Evolutionary conservation across 2,329 filamentous ascomycete genomes (phyloP).

Genomic region (Fusarium drepaniforme): DNA sequence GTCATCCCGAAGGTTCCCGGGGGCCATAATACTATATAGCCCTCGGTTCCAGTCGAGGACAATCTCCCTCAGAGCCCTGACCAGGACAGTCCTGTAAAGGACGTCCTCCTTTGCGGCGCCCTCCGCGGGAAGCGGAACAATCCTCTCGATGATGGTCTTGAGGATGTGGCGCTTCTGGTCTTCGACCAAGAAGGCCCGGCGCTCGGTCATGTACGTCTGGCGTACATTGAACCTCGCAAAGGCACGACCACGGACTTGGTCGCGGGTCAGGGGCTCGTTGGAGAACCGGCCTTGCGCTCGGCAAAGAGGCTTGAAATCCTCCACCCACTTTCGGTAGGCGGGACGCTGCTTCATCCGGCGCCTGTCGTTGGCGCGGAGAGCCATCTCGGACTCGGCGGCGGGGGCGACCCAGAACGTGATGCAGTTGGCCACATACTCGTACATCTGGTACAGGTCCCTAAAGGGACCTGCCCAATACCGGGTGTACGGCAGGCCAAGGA

Average conservation of each 20-base stretch:
- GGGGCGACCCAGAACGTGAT: conserved; percentile 67
- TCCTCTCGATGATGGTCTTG: conserved; percentile 57
- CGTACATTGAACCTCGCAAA: conserved; percentile 62
- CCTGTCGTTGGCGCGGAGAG: conserved; percentile 62
- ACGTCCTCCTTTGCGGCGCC: conserved; percentile 39
- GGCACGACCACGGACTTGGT: conserved; percentile 64
- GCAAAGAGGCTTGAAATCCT: conserved; percentile 71
- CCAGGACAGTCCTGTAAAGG: conserved; percentile 49
- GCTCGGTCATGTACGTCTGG: conserved; percentile 55
- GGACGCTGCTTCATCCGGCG: conserved; percentile 66
- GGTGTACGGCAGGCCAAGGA: conserved; percentile 69
- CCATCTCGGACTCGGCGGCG: conserved; percentile 47
- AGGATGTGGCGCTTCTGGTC: conserved; percentile 58
- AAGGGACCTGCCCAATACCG: conserved; percentile 69
- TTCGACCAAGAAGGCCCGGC: conserved; percentile 54
- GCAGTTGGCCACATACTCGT: conserved; percentile 69
- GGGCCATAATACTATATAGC: conserved; percentile 51
- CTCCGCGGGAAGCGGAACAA: conserved; percentile 45
- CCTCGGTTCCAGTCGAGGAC: conserved; percentile 58
- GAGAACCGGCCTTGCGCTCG: conserved; percentile 54
- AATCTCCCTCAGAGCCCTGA: conserved; percentile 62
- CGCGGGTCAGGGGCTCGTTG: conserved; percentile 49
- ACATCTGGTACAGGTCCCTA: conserved; percentile 65
- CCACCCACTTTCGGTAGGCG: conserved; percentile 70
- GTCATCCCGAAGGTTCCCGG: conserved; percentile 45